Base-by-base conservation (phyloP, 2,329 filamentous ascomycete species). In the Ophiostoma novo-ulmi region DNA sequence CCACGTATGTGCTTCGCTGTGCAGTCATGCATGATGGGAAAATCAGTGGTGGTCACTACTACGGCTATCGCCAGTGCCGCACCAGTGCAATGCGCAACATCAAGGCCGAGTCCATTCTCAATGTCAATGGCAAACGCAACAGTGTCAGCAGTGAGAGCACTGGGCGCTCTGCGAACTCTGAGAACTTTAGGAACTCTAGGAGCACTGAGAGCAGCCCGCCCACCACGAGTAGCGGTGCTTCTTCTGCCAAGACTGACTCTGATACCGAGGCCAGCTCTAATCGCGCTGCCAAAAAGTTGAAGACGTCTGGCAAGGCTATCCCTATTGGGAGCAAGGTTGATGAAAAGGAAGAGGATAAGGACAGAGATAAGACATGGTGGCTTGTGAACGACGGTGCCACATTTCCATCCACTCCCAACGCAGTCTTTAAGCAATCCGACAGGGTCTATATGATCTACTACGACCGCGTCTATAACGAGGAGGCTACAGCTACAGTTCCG, bases 391-490 rank as follows among this genome's bases (percentile, higher is more conserved):
- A 65, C 63, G 11, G 1, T 7, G n/a, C 5, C 10, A 22, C 35
- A 5, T n/a, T 6, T 13, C 3, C 58, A 11, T 7, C n/a, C 14
- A 20, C 36, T 13, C 44, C 44, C 4, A 89, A 89, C 0, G 93
- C 92, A 1, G 94, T 94, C 0, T 98, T 98, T 77, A 98, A 22
- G 5, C 35, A 65, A 36, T 20, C 13, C 20, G 2, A 11, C 7
- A 3, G 5, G 20, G 36, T 65, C 5, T 65, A 65, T 20, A 65
- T 99, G 94, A 85, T 98, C 0, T 98, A 98, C 78, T 99, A 98
- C 78, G 94, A 99, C 78, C 87, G 87, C 66, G 81, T 91, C 35
- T 65, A 13, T 8, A 31, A 41, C 20, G 63, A 65, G 2, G 63
- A 65, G 20, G 20, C 52, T 13, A 6, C 52, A 5, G 8, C 52